These are phyloP conservation scores for Microcos paniculata DNA, from an alignment of 345 rosid species.

Conservation along the genomic window DNA sequence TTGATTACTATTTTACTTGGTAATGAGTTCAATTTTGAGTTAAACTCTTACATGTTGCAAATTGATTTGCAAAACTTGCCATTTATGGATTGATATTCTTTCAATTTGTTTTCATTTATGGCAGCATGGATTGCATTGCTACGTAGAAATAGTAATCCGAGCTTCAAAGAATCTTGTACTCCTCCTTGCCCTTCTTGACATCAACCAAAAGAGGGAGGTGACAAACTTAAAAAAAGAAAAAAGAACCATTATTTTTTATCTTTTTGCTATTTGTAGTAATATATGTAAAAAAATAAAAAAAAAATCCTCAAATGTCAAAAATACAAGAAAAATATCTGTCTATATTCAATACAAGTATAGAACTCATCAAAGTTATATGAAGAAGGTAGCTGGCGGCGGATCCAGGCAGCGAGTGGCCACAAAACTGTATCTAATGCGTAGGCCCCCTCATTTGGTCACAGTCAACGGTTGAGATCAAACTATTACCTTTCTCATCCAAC, in stretches of 20 bases:
- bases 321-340: not conserved
- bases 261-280: too few species aligned
- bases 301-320: not conserved
- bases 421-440: not conserved
- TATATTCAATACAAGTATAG: too few species aligned
- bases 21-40: too few species aligned
- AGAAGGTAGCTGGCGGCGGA: constrained; percentile 14
- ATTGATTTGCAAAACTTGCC: too few species aligned
- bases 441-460: not conserved
- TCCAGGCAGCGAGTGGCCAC: not conserved
- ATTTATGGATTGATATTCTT: too few species aligned
- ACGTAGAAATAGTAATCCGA: not conserved
- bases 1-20: too few species aligned
- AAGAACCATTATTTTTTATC: not conserved
- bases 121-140: too few species aligned
- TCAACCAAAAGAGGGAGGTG: not conserved
- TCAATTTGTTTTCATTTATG: too few species aligned
- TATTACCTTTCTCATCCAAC: constrained; percentile 23
- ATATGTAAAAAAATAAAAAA: too few species aligned
- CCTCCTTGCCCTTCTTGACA: not conserved
- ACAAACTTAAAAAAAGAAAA: not conserved
- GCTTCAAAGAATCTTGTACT: not conserved
- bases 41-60: too few species aligned
- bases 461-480: constrained; percentile 29
- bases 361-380: not conserved